A percentile compares a stretch with the other conserved stretches of the same genome.
These are phyloP conservation scores for Hippophae tibetana DNA, from an alignment of 306 rosid genomes.

Conservation along the genomic window DNA sequence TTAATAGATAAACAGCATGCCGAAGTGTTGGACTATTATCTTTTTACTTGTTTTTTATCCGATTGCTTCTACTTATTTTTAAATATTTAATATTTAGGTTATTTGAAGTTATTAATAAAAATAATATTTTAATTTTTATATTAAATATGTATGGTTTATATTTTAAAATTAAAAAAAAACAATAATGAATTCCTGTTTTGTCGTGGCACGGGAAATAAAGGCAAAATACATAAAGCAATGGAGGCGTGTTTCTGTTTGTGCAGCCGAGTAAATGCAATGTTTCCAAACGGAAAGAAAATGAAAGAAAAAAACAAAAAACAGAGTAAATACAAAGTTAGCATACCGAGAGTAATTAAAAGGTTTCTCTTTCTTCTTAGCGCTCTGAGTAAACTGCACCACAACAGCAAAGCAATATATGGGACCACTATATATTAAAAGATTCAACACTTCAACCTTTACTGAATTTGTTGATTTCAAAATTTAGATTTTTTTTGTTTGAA, in stretches of 20 bases:
- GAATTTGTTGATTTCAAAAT: too few species aligned
- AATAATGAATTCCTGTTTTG: too few species aligned
- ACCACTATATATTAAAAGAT: conserved; percentile 2
- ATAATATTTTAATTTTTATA: too few species aligned
- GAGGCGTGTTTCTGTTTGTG: not conserved
- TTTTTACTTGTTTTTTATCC: too few species aligned
- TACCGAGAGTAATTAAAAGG: conserved; percentile 15
- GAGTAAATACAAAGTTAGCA: conserved; percentile 13
- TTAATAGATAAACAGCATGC: too few species aligned
- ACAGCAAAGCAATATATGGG: conserved; percentile 5
- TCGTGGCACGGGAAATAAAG: not conserved
- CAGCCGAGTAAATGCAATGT: conserved; percentile 14
- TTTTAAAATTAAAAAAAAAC: too few species aligned
- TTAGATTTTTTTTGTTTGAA: too few species aligned
- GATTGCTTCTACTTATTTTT: too few species aligned
- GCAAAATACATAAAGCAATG: not conserved
- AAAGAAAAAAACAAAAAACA: not conserved
- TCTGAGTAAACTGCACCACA: conserved; percentile 2
- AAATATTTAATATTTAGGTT: too few species aligned
- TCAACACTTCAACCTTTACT: not conserved
- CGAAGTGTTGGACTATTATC: too few species aligned
- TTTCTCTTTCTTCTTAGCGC: conserved; percentile 12
- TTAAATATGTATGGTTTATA: too few species aligned
- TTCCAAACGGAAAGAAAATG: conserved; percentile 17
- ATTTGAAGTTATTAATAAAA: too few species aligned